Base-by-base conservation (phyloP, 371 early-diverging fungal genomes). In the Choanephora cucurbitarum region DNA sequence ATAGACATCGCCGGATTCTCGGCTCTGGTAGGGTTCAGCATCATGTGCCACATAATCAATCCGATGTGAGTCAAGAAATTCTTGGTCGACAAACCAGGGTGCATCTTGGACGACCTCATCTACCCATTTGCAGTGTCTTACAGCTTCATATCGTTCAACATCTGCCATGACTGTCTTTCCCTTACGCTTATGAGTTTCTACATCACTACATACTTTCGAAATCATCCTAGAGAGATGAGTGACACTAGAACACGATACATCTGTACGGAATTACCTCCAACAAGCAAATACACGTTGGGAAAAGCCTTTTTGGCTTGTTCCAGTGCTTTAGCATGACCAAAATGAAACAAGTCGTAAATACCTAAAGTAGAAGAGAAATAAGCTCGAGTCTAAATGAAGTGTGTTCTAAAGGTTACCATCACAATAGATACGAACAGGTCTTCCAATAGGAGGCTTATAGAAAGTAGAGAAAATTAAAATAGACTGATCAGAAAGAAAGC, bases 31-130 rank as follows among this genome's bases (percentile, higher is more conserved):
- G 0, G 95, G 95, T 21, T 92, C 85, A 59, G 92, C 96, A 73
- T 98, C 98, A 68, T 98, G 98, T 24, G 94, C 95, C 18, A 98
- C 95, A 68, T 88, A 95, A 69, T 97, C 96, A 53, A 98, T 94
- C 66, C 81, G 50, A 61, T 98, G 88, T 67, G 83, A 57, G 59
- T 91, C 88, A n/a, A 98, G 60, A 64, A 96, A 98, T 49, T 84
- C 92, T 55, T 89, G 86, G 37, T 80, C 85, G 43, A 95, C 82
- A 24, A 87, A 67, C 97, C 97, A 95, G 10, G 96, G 96, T 18
- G 93, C 92, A 66, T 87, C 78, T 49, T 79, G 80, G 23, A 97
- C 70, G 41, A 97, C 92, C 67, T 95, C 90, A 70, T 97, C 97
- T 8, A 94, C 95, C 93, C 95, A 95, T 76, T 89, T 89, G 73